Conservation (phyloP, 148 eudicot genomes). For the Fallopia convolvulus region DNA sequence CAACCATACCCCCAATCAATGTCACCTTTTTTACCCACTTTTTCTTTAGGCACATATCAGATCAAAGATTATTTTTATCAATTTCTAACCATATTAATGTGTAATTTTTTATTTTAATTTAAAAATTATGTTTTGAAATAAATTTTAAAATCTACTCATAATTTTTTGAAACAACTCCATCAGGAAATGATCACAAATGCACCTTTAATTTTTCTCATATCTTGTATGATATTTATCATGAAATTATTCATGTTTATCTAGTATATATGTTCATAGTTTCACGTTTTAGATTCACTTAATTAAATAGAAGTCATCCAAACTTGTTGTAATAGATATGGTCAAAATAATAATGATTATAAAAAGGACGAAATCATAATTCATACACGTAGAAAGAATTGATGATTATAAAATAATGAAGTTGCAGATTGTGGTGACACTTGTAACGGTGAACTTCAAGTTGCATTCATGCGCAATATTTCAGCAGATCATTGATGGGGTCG, state of each 20-base stretch:
- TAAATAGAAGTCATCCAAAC: neutral
- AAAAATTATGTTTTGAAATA: no score
- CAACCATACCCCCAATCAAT: no score
- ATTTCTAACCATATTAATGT: no score
- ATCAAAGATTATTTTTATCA: no score
- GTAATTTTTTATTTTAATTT: no score
- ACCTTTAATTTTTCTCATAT: no score
- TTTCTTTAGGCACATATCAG: no score
- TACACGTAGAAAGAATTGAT: neutral
- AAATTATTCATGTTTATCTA: neutral
- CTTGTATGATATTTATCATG: neutral
- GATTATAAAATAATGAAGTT: neutral
- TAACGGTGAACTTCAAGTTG: neutral
- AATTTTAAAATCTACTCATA: no score
- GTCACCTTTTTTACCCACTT: no score
- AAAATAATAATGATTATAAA: neutral
- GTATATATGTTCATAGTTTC: no score
- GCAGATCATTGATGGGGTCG: neutral
- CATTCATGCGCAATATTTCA: neutral
- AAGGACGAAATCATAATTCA: neutral
- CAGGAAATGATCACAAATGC: no score
- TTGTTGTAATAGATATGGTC: neutral
- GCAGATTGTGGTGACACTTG: neutral
- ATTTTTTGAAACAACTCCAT: no score
- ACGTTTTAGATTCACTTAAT: neutral